These are phyloP conservation scores for Backusella circina DNA, from an alignment of 192 early-diverging fungal genomes.

Conservation along the genomic window DNA sequence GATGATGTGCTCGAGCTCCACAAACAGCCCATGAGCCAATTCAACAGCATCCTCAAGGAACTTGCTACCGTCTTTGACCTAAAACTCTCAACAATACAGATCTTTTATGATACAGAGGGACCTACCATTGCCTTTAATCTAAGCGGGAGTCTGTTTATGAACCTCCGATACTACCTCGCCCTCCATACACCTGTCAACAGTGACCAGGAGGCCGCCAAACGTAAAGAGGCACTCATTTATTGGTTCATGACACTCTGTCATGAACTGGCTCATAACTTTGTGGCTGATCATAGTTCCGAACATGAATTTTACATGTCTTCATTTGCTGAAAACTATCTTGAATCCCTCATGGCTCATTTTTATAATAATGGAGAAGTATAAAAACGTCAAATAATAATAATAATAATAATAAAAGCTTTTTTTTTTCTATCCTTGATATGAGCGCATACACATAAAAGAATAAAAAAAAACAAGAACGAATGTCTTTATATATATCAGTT, in stretches of 20 bases:
- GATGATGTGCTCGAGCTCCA: constrained; percentile 38
- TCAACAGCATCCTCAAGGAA: constrained; percentile 38
- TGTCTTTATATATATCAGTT: neutral
- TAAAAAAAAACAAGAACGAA: neutral
- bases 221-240: constrained; percentile 54
- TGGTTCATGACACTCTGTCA: constrained; percentile 87
- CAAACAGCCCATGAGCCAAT: constrained; percentile 29
- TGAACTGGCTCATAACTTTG: constrained; percentile 81
- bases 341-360: constrained; percentile 34
- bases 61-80: constrained; percentile 66
- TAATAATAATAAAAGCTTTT: too few species aligned
- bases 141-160: constrained; percentile 76
- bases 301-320: constrained; percentile 83
- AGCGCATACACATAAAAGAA: neutral
- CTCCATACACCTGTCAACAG: constrained; percentile 50
- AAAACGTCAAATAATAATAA: neutral
- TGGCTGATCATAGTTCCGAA: constrained; percentile 58
- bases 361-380: neutral
- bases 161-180: constrained; percentile 70
- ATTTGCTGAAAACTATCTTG: constrained; percentile 69
- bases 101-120: constrained; percentile 74
- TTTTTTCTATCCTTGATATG: neutral
- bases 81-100: constrained; percentile 50
- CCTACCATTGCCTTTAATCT: constrained; percentile 80
- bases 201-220: constrained; percentile 17